These are phyloP conservation scores for Camillea tinctor DNA, from an alignment of 2,329 filamentous ascomycete species.

Conservation along the genomic window DNA sequence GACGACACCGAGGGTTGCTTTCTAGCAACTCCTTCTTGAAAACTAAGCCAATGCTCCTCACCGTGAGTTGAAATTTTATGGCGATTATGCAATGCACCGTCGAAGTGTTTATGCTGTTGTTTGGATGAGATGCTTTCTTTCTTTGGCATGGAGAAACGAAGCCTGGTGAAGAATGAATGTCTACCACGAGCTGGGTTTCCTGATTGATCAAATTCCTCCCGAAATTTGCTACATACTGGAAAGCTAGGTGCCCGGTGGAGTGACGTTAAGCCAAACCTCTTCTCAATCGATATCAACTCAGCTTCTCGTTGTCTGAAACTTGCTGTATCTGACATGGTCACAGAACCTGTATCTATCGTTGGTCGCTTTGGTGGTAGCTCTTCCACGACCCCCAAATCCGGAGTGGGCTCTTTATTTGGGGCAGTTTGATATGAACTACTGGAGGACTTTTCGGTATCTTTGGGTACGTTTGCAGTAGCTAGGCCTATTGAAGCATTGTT, in stretches of 20 bases:
- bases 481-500: constrained; percentile 13
- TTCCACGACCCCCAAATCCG: constrained; percentile 9
- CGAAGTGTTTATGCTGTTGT: background rate
- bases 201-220: constrained; percentile 37
- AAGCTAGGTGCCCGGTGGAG: constrained; percentile 29
- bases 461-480: constrained; percentile 13
- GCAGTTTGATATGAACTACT: constrained; percentile 31
- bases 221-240: constrained; percentile 40
- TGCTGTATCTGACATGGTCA: constrained; percentile 35
- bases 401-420: constrained; percentile 18
- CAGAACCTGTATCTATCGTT: constrained; percentile 18
- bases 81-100: background rate
- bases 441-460: constrained; percentile 25
- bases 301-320: constrained; percentile 39
- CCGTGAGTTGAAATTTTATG: background rate
- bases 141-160: constrained; percentile 36
- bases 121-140: constrained; percentile 28
- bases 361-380: constrained; percentile 8
- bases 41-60: background rate
- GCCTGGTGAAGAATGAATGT: constrained; percentile 35
- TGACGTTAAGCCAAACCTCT: constrained; percentile 39
- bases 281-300: constrained; percentile 39
- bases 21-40: background rate
- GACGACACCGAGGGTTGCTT: background rate
- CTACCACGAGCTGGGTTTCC: constrained; percentile 14